phyloP scores from a whole-genome alignment of 2,329 filamentous ascomycete species.

The Meredithiella fracta region DNA sequence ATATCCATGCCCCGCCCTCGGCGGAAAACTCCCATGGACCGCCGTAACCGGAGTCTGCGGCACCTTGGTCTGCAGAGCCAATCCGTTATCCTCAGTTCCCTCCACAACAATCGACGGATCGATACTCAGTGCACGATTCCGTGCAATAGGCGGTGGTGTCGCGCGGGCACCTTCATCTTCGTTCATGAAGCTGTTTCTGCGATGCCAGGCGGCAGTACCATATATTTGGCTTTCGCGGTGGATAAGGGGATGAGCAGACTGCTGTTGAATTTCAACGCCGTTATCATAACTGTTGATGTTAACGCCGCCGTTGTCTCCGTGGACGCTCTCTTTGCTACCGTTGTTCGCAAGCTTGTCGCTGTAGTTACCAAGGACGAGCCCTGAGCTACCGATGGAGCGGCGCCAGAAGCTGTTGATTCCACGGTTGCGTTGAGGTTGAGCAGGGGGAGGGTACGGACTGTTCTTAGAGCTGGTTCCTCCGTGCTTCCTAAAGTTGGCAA shows the following conservation, averaged over 20 bases:
- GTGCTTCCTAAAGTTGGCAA: constrained; percentile 4
- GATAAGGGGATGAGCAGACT: background rate
- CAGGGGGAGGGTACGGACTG: constrained; percentile 11
- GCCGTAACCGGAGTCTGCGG: constrained; percentile 6
- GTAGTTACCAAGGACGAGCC: background rate
- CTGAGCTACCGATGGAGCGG: constrained; percentile 28
- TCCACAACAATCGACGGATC: background rate
- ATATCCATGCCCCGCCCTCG: constrained; percentile 5
- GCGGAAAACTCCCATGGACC: constrained; percentile 6
- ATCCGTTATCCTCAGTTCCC: background rate
- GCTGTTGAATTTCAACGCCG: constrained; percentile 9
- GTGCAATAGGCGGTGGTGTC: constrained; percentile 40
- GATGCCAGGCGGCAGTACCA: constrained; percentile 27
- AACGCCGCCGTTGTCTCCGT: constrained; percentile 5
- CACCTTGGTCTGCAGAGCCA: background rate
- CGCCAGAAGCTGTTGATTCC: constrained; percentile 36
- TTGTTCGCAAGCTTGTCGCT: constrained; percentile 1
- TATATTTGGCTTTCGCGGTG: constrained; percentile 18
- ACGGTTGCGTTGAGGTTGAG: constrained; percentile 17
- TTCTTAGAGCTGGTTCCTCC: constrained; percentile 7
- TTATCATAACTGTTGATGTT: constrained; percentile 12
- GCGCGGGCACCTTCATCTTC: constrained; percentile 32
- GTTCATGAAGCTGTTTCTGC: constrained; percentile 18
- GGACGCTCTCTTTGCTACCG: constrained; percentile 16
- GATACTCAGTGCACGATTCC: constrained; percentile 21